These are phyloP conservation scores for Solanum hybrid DNA, from an alignment of 305 asterid genomes.

Conservation along the genomic window DNA sequence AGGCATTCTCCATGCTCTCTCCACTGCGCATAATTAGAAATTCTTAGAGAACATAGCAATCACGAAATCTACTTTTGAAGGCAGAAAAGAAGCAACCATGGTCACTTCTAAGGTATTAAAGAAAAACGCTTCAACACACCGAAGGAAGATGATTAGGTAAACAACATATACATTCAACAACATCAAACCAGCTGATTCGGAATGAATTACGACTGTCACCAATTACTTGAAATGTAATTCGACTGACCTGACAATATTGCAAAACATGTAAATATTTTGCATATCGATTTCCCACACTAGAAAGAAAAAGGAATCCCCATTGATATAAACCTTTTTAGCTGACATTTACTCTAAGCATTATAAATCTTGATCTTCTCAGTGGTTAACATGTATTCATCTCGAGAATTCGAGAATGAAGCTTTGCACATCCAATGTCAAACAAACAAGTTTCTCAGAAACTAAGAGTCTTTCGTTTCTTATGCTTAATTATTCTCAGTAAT, in stretches of 20 bases:
- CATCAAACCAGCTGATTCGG: background rate
- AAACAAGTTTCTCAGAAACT: background rate
- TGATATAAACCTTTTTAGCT: background rate
- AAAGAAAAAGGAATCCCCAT: background rate
- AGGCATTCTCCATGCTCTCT: slow-evolving; percentile 47
- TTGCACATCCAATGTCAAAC: background rate
- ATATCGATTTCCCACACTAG: background rate
- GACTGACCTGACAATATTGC: background rate
- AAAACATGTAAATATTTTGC: background rate
- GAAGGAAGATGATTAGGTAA: background rate
- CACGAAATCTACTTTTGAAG: background rate
- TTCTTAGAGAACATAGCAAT: background rate
- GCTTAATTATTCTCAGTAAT: background rate
- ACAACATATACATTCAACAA: background rate
- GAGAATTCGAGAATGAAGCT: background rate
- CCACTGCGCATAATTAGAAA: slow-evolving; percentile 37
- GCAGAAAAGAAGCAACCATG: background rate
- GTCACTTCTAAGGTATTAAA: background rate
- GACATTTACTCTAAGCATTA: background rate
- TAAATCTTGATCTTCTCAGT: background rate
- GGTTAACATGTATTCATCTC: background rate
- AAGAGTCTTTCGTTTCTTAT: background rate
- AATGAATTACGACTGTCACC: background rate
- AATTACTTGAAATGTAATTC: background rate
- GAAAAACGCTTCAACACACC: background rate